Base-by-base conservation (phyloP, 1,284 basidiomycete species). In the Cryptococcus hybrid region DNA sequence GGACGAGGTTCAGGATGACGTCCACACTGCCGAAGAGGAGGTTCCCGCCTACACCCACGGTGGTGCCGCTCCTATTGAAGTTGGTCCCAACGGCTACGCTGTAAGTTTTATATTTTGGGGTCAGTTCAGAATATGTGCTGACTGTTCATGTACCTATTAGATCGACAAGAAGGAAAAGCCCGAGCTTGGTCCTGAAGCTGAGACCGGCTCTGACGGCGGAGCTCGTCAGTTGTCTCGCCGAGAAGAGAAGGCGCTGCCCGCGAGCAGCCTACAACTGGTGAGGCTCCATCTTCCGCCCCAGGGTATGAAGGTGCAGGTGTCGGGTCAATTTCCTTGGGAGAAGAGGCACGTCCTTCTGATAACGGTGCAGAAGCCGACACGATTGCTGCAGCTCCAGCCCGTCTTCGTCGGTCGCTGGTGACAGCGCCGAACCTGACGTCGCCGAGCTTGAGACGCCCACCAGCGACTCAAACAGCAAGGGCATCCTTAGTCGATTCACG, bases 31-130 rank as follows among this genome's bases (percentile, higher is more conserved):
- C 51, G 75, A 75, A 40, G 73, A 77, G 51, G 78, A 76, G 51
- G 79, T 77, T 18, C 78, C 80, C 15, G 76, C 79, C 6, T 80
- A 80, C 69, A 65, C 70, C 30, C 70, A 71, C 12, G 71, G 80
- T 55, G 81, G 74, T 47, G 75, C 63, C 48, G 66, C 64, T 47
- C 54, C 66, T 30, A 62, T 85, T 55, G 82, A 85, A 65, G 80
- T 84, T 52, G 85, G 84, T 18, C 77, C 81, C 55, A 85, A 86
- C 71, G 90, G 88, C 51, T 91, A 89, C 73, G 79, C 84, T 61
- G 89, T 92, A 68, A 78, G 87, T 81, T 18, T 12, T 3, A 24
- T 24, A 5, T 47, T 6, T 39, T 13, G n/a, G 44, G 24, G 13
- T 37, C 30, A 36, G 36, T 49, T 30, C 11, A 44, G 3, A 52